phyloP scores from a whole-genome alignment of 306 rosid species.

The Sesbania bispinosa region DNA sequence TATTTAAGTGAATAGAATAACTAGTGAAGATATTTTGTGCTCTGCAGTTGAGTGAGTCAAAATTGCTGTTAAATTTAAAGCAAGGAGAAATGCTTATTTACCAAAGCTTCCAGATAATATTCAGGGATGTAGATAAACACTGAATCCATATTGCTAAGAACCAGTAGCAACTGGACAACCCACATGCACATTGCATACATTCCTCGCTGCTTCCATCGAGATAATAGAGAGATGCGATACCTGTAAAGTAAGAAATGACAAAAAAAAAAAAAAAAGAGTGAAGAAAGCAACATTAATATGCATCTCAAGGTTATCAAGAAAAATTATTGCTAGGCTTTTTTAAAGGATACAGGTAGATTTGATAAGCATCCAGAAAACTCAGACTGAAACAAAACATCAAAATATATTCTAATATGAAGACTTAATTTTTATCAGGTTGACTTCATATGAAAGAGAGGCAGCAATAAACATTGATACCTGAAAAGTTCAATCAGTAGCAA shows the following conservation, averaged over 20 bases:
- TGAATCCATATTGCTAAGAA: constrained; percentile 78
- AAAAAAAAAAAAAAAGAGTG: background rate
- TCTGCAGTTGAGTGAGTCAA: constrained; percentile 14
- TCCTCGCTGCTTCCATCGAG: constrained; percentile 96
- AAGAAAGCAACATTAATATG: background rate
- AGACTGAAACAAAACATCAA: constrained; percentile 5
- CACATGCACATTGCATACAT: constrained; percentile 98
- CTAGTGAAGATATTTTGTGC: background rate
- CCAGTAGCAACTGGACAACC: constrained; percentile 92
- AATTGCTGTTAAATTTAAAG: constrained; percentile 12
- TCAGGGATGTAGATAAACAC: constrained; percentile 84
- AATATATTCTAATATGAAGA: background rate
- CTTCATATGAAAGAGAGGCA: background rate
- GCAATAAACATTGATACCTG: background rate
- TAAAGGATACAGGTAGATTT: background rate
- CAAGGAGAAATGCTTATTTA: constrained; percentile 31
- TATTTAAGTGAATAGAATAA: background rate
- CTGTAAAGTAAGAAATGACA: constrained; percentile 35
- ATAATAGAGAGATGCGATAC: constrained; percentile 75
- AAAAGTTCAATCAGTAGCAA: background rate
- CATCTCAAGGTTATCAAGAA: background rate
- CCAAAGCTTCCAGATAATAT: constrained; percentile 88
- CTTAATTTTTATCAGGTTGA: background rate
- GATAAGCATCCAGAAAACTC: constrained; percentile 12
- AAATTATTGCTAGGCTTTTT: background rate